Conservation (phyloP, 2,329 filamentous ascomycete species). For the Aspergillus proliferans region DNA sequence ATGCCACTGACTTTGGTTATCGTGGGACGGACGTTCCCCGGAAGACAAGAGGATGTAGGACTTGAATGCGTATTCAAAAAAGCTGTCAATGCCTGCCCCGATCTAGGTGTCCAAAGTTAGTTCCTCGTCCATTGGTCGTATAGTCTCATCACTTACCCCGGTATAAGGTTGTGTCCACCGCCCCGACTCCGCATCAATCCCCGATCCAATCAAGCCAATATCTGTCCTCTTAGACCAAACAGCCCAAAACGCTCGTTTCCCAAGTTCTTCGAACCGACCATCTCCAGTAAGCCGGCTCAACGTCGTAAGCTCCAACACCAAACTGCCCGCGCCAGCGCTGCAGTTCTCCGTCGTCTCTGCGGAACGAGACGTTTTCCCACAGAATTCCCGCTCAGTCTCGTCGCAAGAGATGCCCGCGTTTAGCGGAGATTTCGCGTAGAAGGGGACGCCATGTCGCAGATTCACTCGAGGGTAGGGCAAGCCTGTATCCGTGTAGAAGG, state of each 20-base stretch:
- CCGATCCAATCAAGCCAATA: slow-evolving; percentile 81
- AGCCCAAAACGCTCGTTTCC: slow-evolving; percentile 91
- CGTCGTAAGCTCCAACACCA: slow-evolving; percentile 88
- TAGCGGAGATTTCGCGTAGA: slow-evolving; percentile 80
- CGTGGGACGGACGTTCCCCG: slow-evolving; percentile 40
- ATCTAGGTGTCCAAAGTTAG: slow-evolving; percentile 47
- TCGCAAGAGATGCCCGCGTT: slow-evolving; percentile 48
- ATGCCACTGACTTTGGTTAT: slow-evolving; percentile 37
- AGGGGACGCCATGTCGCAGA: slow-evolving; percentile 81
- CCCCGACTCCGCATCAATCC: slow-evolving; percentile 85
- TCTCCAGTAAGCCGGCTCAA: slow-evolving; percentile 84
- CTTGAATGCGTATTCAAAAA: slow-evolving; percentile 97
- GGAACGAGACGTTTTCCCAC: slow-evolving; percentile 27
- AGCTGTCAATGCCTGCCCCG: slow-evolving; percentile 93
- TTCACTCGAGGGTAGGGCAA: slow-evolving; percentile 95
- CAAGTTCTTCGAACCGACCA: slow-evolving; percentile 76
- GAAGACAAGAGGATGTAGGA: slow-evolving; percentile 85
- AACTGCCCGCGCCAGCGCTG: slow-evolving; percentile 89
- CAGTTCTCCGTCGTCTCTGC: slow-evolving; percentile 90
- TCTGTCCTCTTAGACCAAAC: slow-evolving; percentile 86
- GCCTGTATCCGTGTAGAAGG: slow-evolving; percentile 84
- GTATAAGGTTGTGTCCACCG: slow-evolving; percentile 82
- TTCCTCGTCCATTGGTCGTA: background rate
- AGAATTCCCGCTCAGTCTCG: slow-evolving; percentile 39
- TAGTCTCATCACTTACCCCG: slow-evolving; percentile 44